These are phyloP conservation scores for Phylloporus rhodoxanthus DNA, from an alignment of 768 basidiomycete species.

Conservation along the genomic window DNA sequence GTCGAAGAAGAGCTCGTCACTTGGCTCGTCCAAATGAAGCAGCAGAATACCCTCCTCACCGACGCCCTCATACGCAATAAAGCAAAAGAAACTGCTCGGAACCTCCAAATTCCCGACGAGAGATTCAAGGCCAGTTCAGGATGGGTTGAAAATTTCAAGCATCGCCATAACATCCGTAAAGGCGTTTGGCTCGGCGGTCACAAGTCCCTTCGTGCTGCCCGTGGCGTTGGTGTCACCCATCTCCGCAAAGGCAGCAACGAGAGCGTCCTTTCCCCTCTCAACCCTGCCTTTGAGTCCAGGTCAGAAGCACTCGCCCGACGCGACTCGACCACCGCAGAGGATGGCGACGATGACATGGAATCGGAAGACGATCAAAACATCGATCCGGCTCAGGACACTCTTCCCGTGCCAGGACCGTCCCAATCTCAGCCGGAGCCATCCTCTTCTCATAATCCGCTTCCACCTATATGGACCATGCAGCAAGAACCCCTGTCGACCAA, in stretches of 20 bases:
- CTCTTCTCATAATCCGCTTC: constrained; percentile 27
- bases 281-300: constrained; percentile 35
- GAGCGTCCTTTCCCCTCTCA: constrained; percentile 35
- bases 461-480: constrained; percentile 31
- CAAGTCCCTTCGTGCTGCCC: constrained; percentile 29
- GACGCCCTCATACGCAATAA: constrained; percentile 60
- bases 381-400: constrained; percentile 22
- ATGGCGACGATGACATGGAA: constrained; percentile 33
- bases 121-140: constrained; percentile 89
- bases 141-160: constrained; percentile 91
- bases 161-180: constrained; percentile 67
- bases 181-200: constrained; percentile 51
- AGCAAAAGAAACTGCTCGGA: constrained; percentile 60
- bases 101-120: constrained; percentile 53
- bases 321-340: constrained; percentile 27
- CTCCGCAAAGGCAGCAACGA: constrained; percentile 35
- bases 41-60: constrained; percentile 45
- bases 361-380: constrained; percentile 32
- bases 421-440: constrained; percentile 24
- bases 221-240: constrained; percentile 27
- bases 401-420: constrained; percentile 25
- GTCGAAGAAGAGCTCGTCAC: constrained; percentile 60
- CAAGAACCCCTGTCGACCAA: constrained; percentile 26
- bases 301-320: constrained; percentile 26
- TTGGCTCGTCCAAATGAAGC: constrained; percentile 54